Base-by-base conservation (phyloP, 306 rosid genomes). In the Vicia sativa region DNA sequence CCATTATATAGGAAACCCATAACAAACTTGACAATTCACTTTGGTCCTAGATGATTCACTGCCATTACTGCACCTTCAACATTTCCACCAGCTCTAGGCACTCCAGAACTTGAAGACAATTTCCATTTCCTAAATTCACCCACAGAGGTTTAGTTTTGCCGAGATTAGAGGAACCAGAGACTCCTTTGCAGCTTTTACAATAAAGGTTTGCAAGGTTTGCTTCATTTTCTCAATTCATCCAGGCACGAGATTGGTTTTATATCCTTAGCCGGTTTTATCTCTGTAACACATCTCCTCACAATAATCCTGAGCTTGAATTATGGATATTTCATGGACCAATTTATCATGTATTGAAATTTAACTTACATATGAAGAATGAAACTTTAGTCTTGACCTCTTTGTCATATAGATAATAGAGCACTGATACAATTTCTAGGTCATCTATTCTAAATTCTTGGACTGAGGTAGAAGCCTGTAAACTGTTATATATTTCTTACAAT, bases 401-500 rank as follows among this genome's bases (percentile, higher is more conserved):
- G 21, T 39, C 16, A 6, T 41, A 23, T 16, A 31, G 9, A 34
- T 34, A 34, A 34, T 34, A 48, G 21, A 29, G 48, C 42, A 57
- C 19, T 58, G 44, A 39, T 49, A 23, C 37, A 62, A 11, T 38
- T 72, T 23, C 43, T 23, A 26, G 50, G 29, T 28, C 39, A 71
- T 21, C 59, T 46, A 9, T 53, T n/a, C 29, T 26, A 48, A 50
- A 31, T 25, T 45, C 44, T 19, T 0, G 12, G 43, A 11, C 54
- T 25, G 19, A 72, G 9, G 11, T 15, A 25, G 54, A 62, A 62
- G 35, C 35, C 62, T 62, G 39, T 60, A 34, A 60, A n/a, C 48
- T 42, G 49, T 67, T 21, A 13, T 18, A 6, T 37, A 13, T 67
- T 2, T 19, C 52, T 38, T 12, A 52, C 43, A 56, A 26, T 19